Conservation (phyloP, 169 alveolate genomes). For the Plasmodium ovale region DNA sequence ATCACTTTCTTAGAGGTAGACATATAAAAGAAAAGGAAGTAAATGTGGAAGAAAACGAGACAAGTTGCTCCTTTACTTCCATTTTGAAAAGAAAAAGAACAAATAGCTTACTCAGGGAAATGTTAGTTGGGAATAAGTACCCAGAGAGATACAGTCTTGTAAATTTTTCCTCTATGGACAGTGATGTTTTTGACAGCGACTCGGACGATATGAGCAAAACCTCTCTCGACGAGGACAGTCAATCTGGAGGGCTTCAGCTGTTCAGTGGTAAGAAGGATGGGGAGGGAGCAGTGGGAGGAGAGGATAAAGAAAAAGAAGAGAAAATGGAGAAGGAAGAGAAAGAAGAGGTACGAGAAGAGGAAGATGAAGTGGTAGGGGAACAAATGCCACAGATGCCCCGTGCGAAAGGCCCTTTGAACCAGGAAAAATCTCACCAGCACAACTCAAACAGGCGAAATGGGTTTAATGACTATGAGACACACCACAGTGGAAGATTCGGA, state of each 20-base stretch:
- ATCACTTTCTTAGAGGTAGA: no score
- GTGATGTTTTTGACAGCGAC: slow-evolving; percentile 29
- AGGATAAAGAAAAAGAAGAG: neutral
- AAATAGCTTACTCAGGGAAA: slow-evolving; percentile 13
- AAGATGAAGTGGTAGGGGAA: neutral
- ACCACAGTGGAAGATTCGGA: no score
- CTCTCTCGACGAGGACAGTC: neutral
- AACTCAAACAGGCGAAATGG: no score
- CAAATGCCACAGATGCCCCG: neutral
- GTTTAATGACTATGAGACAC: no score
- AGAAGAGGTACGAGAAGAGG: no score
- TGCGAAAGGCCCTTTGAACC: no score
- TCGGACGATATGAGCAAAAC: slow-evolving; percentile 17
- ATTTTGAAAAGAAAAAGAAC: slow-evolving; percentile 1
- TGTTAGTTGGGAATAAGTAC: neutral
- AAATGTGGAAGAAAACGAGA: slow-evolving; percentile 24
- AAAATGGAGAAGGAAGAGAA: neutral
- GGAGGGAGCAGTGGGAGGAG: neutral
- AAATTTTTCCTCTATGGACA: slow-evolving; percentile 25
- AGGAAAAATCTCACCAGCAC: no score
- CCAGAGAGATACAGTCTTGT: neutral
- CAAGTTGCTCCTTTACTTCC: slow-evolving; percentile 23
- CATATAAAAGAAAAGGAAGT: slow-evolving; percentile 11
- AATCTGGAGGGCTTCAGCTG: neutral
- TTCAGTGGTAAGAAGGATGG: neutral